Evolutionary conservation across 2,329 filamentous ascomycete genomes (phyloP).

Genomic region (Cladosporium sp.): DNA sequence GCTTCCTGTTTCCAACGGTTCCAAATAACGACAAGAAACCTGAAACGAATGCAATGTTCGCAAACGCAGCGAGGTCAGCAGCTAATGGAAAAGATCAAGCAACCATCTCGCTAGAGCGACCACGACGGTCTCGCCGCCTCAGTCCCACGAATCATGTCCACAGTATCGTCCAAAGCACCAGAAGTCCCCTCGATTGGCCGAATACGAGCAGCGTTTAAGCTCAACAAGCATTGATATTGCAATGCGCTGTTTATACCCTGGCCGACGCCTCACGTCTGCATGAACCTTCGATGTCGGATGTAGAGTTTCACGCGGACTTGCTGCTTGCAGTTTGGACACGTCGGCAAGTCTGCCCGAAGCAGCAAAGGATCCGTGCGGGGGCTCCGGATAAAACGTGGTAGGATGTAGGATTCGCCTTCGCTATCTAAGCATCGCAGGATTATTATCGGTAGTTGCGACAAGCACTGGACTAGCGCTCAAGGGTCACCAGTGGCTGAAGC

Average conservation of each 20-base stretch:
- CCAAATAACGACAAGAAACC: neutral
- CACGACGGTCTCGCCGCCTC: neutral
- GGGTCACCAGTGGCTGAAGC: neutral
- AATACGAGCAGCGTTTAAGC: neutral
- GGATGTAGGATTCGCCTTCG: neutral
- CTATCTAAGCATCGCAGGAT: slow-evolving; percentile 1
- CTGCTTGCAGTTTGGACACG: neutral
- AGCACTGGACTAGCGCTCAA: neutral
- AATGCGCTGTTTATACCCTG: neutral
- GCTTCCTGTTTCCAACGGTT: neutral
- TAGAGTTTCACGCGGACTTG: neutral
- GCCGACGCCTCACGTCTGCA: neutral
- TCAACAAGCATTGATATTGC: neutral
- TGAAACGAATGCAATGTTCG: neutral
- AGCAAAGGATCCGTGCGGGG: neutral
- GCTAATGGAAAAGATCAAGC: neutral
- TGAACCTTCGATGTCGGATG: neutral
- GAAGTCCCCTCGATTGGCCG: neutral
- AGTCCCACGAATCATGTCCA: neutral
- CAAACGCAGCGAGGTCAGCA: neutral
- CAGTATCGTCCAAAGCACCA: neutral
- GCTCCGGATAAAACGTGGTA: neutral
- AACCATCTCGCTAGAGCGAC: neutral
- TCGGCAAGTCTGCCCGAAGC: neutral
- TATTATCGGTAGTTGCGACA: neutral